phyloP scores from a whole-genome alignment of 805 yeast species.

The Metschnikowia reukaufii region DNA sequence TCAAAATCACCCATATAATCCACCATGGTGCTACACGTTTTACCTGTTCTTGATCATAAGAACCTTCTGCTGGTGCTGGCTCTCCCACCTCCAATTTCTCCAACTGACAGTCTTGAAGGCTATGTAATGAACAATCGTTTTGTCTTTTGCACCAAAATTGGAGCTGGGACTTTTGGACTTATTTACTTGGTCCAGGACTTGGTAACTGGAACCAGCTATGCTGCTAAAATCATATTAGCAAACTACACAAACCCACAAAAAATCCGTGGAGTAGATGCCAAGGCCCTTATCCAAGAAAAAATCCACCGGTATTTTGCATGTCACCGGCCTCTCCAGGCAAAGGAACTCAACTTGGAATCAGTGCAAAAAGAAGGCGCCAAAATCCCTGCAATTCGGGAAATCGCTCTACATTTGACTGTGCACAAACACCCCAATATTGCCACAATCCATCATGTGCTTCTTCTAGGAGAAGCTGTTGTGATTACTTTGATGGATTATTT shows the following conservation, averaged over 20 bases:
- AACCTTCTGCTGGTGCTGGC: conserved; percentile 2
- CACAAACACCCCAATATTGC: conserved; percentile 79
- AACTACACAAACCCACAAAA: conserved; percentile 44
- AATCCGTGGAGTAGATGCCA: conserved; percentile 72
- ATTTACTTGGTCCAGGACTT: conserved; percentile 51
- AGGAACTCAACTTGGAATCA: conserved; percentile 13
- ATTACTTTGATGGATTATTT: conserved; percentile 85
- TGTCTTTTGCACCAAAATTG: conserved; percentile 47
- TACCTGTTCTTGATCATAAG: conserved; percentile 59
- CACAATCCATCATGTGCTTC: conserved; percentile 71
- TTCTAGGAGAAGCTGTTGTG: conserved; percentile 50
- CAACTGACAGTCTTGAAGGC: conserved; percentile 59
- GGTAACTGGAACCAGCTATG: conserved; percentile 50
- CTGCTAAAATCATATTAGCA: conserved; percentile 70
- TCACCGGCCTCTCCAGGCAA: conserved; percentile 7
- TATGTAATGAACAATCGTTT: conserved; percentile 64
- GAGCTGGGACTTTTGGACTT: conserved; percentile 43
- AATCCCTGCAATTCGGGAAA: conserved; percentile 56
- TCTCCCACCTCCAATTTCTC: conserved; percentile 44
- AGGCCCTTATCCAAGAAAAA: conserved; percentile 50
- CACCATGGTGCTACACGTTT: conserved; percentile 52
- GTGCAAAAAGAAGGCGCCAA: conserved; percentile 27
- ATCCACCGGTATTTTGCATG: conserved; percentile 12
- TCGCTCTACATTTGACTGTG: conserved; percentile 69
- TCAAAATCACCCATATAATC: neutral